A percentile compares a stretch with the other conserved stretches of the same genome.
Conservation (phyloP, 139 green algal species). For the Penium margaritaceum region DNA sequence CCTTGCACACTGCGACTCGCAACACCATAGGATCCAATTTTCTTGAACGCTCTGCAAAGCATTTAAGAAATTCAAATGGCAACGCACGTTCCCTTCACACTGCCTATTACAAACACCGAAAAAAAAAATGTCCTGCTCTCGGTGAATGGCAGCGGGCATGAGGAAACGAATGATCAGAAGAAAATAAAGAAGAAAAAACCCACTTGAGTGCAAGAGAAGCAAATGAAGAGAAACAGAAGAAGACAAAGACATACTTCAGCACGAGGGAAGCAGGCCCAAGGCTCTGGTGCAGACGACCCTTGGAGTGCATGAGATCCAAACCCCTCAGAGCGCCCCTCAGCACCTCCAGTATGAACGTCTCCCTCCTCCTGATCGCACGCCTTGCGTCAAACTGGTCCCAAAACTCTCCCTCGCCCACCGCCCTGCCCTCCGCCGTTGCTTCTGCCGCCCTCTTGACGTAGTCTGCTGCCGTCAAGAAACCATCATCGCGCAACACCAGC, state of each 20-base stretch:
- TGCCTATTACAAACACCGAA: no score
- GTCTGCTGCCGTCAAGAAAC: slow-evolving; percentile 40
- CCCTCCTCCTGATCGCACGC: slow-evolving; percentile 15
- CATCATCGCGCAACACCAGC: slow-evolving; percentile 45
- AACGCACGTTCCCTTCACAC: no score
- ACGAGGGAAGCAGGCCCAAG: slow-evolving; percentile 52
- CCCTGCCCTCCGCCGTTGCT: slow-evolving; percentile 15
- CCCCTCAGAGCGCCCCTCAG: slow-evolving; percentile 38
- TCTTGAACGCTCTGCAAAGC: no score
- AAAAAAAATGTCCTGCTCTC: no score
- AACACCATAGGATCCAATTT: no score
- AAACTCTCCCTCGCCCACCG: slow-evolving; percentile 36
- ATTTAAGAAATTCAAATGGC: no score
- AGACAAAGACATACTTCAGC: slow-evolving; percentile 47
- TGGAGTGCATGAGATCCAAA: slow-evolving; percentile 54
- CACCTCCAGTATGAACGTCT: slow-evolving; percentile 22
- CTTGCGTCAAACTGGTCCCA: slow-evolving; percentile 30
- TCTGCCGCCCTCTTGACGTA: slow-evolving; percentile 34
- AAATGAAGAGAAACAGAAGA: no score
- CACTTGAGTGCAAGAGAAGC: no score
- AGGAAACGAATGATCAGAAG: no score
- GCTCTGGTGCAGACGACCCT: slow-evolving; percentile 39
- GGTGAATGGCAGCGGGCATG: no score
- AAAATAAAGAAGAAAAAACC: no score
- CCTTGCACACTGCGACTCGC: no score